These are phyloP conservation scores for Aspergillus pseudoterreus DNA, from an alignment of 2,329 filamentous ascomycete genomes.

Conservation along the genomic window DNA sequence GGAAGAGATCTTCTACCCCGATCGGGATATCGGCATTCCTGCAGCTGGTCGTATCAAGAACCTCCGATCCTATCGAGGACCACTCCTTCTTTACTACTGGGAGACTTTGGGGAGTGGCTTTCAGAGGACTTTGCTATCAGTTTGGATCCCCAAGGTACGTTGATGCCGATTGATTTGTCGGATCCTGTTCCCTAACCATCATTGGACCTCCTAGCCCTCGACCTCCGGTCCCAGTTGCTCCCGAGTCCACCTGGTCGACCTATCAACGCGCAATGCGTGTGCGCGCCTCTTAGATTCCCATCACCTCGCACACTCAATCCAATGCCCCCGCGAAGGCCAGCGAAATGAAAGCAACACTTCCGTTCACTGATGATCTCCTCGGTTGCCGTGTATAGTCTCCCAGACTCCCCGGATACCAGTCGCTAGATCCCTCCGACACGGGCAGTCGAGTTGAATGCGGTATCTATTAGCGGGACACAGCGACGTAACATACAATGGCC, in stretches of 20 bases:
- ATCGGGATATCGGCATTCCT: constrained; percentile 1
- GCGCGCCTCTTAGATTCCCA: not conserved
- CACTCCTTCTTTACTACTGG: not conserved
- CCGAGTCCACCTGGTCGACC: not conserved
- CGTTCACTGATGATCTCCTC: constrained; percentile 1
- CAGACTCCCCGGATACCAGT: constrained; percentile 3
- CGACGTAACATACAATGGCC: constrained; percentile 23
- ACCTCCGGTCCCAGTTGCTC: constrained; percentile 2
- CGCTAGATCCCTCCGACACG: not conserved
- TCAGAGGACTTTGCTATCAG: not conserved
- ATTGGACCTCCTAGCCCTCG: not conserved
- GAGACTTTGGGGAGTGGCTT: not conserved
- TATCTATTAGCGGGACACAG: constrained; percentile 2
- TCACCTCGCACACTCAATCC: constrained; percentile 7
- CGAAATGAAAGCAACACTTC: constrained; percentile 16
- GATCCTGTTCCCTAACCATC: not conserved
- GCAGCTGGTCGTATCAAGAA: not conserved
- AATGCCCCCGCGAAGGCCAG: not conserved
- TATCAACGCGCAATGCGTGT: constrained; percentile 14
- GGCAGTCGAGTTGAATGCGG: constrained; percentile 5
- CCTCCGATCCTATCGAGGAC: not conserved
- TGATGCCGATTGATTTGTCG: not conserved
- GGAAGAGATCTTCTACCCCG: not conserved
- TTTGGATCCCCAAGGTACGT: not conserved
- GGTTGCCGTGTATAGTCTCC: constrained; percentile 9